Base-by-base conservation (phyloP, 1,284 basidiomycete species). In the Melampsora abietis-canadensis region DNA sequence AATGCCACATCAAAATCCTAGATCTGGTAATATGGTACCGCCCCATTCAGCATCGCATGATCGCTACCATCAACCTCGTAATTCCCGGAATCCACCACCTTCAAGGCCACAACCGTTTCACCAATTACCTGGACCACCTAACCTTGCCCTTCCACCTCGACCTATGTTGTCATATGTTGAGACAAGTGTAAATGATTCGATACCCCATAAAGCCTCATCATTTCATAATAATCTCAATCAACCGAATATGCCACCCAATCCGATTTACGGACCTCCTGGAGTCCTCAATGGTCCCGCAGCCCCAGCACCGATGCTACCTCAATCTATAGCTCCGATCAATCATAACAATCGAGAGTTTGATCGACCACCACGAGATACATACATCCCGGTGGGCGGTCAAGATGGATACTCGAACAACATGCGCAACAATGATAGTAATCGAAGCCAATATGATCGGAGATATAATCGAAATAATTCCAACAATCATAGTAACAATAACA, bases 281-380 rank as follows among this genome's bases (percentile, higher is more conserved):
- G n/a, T 57, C 27, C 27, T 24, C 27, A 57, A 57, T 24, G 21
- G 27, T 57, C 21, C 27, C 3, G 3, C 51, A 57, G 51, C 21
- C 27, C 51, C 51, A 12, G 21, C 51, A 12, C 51, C 51, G 14
- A 44, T 57, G 12, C 51, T 57, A 21, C 19, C n/a, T 24, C 51
- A 57, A 57, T 57, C 27, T 24, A 57, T 57, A 4, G 40, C 12
- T 44, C 4, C 40, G 1, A 44, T 44, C 0, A 44, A 44, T 14
- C 40, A 44, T 44, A 44, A 44, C 40, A 7, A 44, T 44, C 40
- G 40, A 44, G 40, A 44, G 15, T 44, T 15, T 15, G 51, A 57
- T 21, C 51, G 51, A 57, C 4, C 51, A 24, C 51, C 51, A 57
- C 51, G 27, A 57, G 51, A 57, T n/a, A 57, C 21, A 57, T 57